Base-by-base conservation (phyloP, 805 yeast species). In the Zygotorulaspora sp. region DNA sequence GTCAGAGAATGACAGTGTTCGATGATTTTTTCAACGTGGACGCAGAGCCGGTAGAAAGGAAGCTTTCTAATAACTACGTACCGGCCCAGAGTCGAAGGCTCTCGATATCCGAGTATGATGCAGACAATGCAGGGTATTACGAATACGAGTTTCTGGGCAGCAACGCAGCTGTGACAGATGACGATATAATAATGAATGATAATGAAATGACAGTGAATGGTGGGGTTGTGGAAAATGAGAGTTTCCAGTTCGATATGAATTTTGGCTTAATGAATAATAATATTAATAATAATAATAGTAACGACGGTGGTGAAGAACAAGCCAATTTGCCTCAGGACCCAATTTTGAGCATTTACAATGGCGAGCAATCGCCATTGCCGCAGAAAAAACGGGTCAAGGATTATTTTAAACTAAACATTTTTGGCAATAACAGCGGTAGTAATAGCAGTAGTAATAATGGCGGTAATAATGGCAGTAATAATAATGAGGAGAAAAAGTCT, bases 101-200 rank as follows among this genome's bases (percentile, higher is more conserved):
- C 12, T 58, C 63, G 4, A 58, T 58, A 11, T 52, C 61, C 6
- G 57, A 52, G 15, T 55, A 55, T 32, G 44, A 55, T 36, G 44
- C 47, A 18, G 53, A 53, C 32, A 50, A 52, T 23, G 50, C 58
- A 3, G 52, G 50, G 17, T 58, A 54, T 39, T 54, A 51, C 40
- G 63, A 58, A 38, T 57, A 53, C 44, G 63, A 57, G 40, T 49
- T 39, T 37, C 55, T 58, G 34, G 58, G 50, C 29, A 49, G 35
- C 25, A 30, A 33, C 14, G 27, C 24, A 15, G 15, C 34, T 19
- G 28, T 27, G 28, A 32, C 33, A 18, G 38, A 35, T 20, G 20
- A 41, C 38, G 43, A 39, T 14, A 30, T 33, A 18, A 38, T 38
- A 38, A 38, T 43, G 41, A 43, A 42, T 18, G 46, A 43, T 12